Evolutionary conservation across 345 rosid genomes (phyloP).

Genomic region (Eucalyptus fibrosa): DNA sequence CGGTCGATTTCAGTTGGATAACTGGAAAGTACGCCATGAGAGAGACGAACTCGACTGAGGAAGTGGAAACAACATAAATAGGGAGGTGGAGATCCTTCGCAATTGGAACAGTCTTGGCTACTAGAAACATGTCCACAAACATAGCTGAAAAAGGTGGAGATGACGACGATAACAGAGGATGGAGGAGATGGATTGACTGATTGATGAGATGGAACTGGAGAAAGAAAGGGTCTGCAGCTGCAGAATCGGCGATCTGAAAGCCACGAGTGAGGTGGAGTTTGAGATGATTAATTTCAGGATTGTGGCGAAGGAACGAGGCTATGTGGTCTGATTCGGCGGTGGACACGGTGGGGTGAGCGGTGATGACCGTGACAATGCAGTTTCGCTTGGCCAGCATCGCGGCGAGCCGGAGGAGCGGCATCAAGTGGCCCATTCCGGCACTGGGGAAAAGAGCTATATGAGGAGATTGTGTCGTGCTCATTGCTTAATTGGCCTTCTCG

Average conservation of each 20-base stretch:
- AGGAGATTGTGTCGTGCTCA: not conserved
- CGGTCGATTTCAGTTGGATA: not conserved
- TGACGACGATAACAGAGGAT: constrained; percentile 1
- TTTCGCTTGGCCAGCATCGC: not conserved
- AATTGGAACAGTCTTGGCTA: not conserved
- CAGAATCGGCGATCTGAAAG: not conserved
- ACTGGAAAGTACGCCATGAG: not conserved
- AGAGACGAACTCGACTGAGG: constrained; percentile 10
- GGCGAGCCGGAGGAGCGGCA: constrained; percentile 25
- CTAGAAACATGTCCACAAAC: constrained; percentile 7
- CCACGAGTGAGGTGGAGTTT: constrained; percentile 6
- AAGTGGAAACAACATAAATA: constrained; percentile 5
- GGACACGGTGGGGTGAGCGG: constrained; percentile 11
- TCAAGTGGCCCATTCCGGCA: constrained; percentile 37
- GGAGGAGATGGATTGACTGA: constrained; percentile 15
- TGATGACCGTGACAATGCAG: not conserved
- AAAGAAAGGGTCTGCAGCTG: constrained; percentile 13
- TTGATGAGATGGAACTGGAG: constrained; percentile 17
- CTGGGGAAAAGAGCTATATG: constrained; percentile 25
- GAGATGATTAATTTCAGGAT: constrained; percentile 10
- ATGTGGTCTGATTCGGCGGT: constrained; percentile 9
- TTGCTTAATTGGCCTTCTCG: not conserved
- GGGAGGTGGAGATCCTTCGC: constrained; percentile 5
- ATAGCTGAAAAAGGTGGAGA: constrained; percentile 8
- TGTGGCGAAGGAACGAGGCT: constrained; percentile 9